phyloP scores from a whole-genome alignment of 345 rosid genomes.

The Geranium brycei region DNA sequence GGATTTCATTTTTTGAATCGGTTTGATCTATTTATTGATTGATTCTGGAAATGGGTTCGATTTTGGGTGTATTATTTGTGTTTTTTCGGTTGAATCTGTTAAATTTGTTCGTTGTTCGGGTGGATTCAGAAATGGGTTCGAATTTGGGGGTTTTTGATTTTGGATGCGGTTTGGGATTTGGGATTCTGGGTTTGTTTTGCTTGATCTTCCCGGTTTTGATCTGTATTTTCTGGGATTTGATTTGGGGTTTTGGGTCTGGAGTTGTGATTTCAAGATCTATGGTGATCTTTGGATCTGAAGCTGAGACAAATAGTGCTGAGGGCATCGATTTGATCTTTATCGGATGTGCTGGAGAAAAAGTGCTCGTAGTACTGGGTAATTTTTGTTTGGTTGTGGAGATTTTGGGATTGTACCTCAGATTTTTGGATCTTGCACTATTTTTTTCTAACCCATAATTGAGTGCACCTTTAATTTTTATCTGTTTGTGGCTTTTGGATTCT shows the following conservation, averaged over 20 bases:
- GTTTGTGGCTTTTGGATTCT: neutral
- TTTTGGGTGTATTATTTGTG: neutral
- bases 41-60: neutral
- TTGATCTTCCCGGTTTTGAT: no score
- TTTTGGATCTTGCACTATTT: slow-evolving; percentile 5
- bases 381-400: slow-evolving; percentile 9
- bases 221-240: no score
- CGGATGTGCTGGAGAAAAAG: slow-evolving; percentile 5
- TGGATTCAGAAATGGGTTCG: neutral
- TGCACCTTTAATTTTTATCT: neutral
- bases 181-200: neutral
- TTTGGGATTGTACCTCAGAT: slow-evolving; percentile 4
- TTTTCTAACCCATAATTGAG: neutral
- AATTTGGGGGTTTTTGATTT: neutral
- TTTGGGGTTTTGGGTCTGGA: no score
- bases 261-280: no score
- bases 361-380: slow-evolving; percentile 1
- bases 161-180: neutral
- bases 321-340: slow-evolving; percentile 17
- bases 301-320: neutral
- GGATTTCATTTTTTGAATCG: neutral
- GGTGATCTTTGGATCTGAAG: slow-evolving; percentile 10
- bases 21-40: neutral
- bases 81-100: no score
- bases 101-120: neutral